Conservation (phyloP, 495 filamentous ascomycete genomes). For the Lineolata rhizophorae region DNA sequence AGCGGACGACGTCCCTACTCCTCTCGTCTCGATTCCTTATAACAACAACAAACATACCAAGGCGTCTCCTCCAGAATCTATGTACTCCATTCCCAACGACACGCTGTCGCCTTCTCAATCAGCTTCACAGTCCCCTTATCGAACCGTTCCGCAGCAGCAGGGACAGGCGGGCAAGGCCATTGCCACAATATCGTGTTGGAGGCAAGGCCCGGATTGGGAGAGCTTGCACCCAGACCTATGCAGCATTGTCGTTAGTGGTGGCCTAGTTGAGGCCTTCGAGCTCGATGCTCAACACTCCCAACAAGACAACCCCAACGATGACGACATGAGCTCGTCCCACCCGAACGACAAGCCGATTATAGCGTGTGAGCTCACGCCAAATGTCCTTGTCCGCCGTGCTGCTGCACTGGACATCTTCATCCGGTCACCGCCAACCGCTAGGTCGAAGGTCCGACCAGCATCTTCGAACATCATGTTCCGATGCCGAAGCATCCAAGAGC, state of each 20-base stretch:
- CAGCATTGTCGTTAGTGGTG: slow-evolving; percentile 59
- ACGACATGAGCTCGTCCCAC: slow-evolving; percentile 13
- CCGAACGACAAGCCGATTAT: slow-evolving; percentile 36
- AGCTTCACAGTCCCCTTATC: slow-evolving; percentile 43
- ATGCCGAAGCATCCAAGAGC: slow-evolving; percentile 54
- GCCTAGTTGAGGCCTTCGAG: slow-evolving; percentile 66
- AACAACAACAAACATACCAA: slow-evolving; percentile 7
- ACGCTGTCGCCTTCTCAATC: slow-evolving; percentile 57
- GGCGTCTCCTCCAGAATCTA: slow-evolving; percentile 16
- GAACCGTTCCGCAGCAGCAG: slow-evolving; percentile 31
- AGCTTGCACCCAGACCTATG: slow-evolving; percentile 53
- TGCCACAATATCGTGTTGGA: slow-evolving; percentile 45
- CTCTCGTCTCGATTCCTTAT: not conserved
- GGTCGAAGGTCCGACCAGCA: slow-evolving; percentile 39
- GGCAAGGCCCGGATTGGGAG: slow-evolving; percentile 30
- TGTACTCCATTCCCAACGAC: slow-evolving; percentile 22
- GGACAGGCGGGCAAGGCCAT: slow-evolving; percentile 39
- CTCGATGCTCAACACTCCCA: slow-evolving; percentile 29
- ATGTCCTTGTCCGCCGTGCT: slow-evolving; percentile 69
- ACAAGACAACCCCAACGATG: slow-evolving; percentile 18
- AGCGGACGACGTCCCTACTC: slow-evolving; percentile 21
- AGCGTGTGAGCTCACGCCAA: slow-evolving; percentile 63
- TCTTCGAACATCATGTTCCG: slow-evolving; percentile 73
- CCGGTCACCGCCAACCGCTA: slow-evolving; percentile 50
- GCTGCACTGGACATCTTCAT: slow-evolving; percentile 89